A percentile compares a stretch with the other conserved stretches of the same genome.
phyloP scores from a whole-genome alignment of 2,329 filamentous ascomycete genomes.

The Epichloe glyceriae region DNA sequence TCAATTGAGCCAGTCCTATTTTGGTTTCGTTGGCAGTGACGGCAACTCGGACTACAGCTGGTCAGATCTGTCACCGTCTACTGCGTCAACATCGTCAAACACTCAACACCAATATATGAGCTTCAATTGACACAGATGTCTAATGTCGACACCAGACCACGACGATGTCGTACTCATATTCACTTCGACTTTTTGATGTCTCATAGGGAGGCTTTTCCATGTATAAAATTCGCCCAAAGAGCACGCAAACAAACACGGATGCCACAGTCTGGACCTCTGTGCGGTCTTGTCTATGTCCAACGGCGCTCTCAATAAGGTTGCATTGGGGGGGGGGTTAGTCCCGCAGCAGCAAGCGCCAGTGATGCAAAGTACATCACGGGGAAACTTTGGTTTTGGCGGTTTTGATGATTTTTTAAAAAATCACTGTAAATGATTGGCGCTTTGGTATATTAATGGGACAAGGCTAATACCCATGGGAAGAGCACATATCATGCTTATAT shows the following conservation, averaged over 20 bases:
- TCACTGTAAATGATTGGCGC: constrained; percentile 4
- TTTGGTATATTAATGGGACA: not conserved
- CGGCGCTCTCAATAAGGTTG: not conserved
- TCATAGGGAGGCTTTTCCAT: not conserved
- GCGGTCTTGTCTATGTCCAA: not conserved
- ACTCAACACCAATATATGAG: constrained; percentile 10
- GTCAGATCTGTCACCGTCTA: constrained; percentile 28
- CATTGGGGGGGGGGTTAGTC: not conserved
- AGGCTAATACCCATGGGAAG: constrained; percentile 3
- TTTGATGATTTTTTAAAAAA: not conserved
- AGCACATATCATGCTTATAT: not conserved
- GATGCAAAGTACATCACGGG: not conserved
- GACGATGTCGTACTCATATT: not conserved
- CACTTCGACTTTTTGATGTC: not conserved
- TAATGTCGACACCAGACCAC: not conserved
- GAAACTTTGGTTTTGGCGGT: not conserved
- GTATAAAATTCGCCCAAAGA: not conserved
- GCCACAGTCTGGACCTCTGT: not conserved
- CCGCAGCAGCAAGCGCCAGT: not conserved
- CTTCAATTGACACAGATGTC: constrained; percentile 12
- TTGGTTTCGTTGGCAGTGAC: constrained; percentile 23
- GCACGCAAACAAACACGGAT: not conserved
- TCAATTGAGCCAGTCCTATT: constrained; percentile 30
- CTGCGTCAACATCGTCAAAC: constrained; percentile 20
- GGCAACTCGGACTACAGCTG: constrained; percentile 35